Percentiles rank a stretch among this genome's conserved stretches.
phyloP scores from a whole-genome alignment of 2,329 filamentous ascomycete species.

The Thielaviopsis punctulata region DNA sequence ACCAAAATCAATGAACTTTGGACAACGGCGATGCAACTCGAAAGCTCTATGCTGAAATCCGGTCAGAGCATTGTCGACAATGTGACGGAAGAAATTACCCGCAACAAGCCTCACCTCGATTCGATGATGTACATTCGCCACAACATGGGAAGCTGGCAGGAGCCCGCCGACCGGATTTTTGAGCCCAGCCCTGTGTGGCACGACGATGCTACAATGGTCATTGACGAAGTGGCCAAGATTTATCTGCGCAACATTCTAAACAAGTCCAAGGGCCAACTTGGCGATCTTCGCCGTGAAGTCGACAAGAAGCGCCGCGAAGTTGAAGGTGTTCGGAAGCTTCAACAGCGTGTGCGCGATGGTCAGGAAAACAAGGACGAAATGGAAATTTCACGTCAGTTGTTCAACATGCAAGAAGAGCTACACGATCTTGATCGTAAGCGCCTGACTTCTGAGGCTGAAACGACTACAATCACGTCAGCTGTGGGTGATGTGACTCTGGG shows the following conservation, averaged over 20 bases:
- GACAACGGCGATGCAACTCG: constrained; percentile 62
- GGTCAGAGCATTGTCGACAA: constrained; percentile 57
- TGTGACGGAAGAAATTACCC: constrained; percentile 62
- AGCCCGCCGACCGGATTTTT: constrained; percentile 70
- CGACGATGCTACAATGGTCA: constrained; percentile 73
- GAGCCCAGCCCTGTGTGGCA: constrained; percentile 96
- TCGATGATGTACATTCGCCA: constrained; percentile 97
- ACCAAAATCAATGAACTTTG: constrained; percentile 72
- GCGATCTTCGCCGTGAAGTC: constrained; percentile 63
- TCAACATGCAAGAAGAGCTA: constrained; percentile 66
- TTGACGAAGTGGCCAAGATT: constrained; percentile 73
- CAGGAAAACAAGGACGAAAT: constrained; percentile 82
- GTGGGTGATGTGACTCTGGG: constrained; percentile 88
- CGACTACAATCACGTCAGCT: constrained; percentile 73
- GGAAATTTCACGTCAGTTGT: constrained; percentile 65
- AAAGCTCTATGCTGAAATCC: constrained; percentile 59
- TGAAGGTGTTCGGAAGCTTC: constrained; percentile 54
- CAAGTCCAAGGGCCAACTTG: constrained; percentile 74
- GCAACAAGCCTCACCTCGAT: constrained; percentile 78
- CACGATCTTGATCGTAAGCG: constrained; percentile 72
- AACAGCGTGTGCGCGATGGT: constrained; percentile 63
- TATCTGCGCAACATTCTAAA: constrained; percentile 82
- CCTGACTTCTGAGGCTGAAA: constrained; percentile 81
- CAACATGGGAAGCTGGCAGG: constrained; percentile 67
- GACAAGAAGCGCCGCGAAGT: constrained; percentile 79